Percentiles rank a stretch among this genome's conserved stretches.
phyloP scores from a whole-genome alignment of 768 basidiomycete species.

The Amanita fuliginea region DNA sequence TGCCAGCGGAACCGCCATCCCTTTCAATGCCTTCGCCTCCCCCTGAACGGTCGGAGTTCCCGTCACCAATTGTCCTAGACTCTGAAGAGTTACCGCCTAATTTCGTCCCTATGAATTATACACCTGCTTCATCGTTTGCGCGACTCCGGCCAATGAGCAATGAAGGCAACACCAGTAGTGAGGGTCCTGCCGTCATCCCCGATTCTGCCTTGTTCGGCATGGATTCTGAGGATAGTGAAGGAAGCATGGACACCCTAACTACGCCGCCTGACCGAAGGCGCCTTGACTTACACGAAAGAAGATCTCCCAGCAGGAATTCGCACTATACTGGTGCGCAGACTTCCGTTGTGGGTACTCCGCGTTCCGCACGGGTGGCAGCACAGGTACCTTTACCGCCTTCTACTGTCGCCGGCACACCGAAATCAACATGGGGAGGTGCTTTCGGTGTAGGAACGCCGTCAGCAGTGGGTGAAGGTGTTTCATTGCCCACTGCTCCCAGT shows the following conservation, averaged over 20 bases:
- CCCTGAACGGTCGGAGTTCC: not conserved
- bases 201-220: constrained; percentile 5
- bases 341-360: constrained; percentile 3
- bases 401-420: constrained; percentile 1
- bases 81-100: constrained; percentile 1
- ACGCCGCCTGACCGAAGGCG: constrained; percentile 15
- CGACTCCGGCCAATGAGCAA: not conserved
- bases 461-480: not conserved
- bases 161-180: constrained; percentile 1
- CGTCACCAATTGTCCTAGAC: constrained; percentile 1
- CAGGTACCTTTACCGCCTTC: constrained; percentile 5
- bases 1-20: constrained; percentile 5
- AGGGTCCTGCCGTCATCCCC: constrained; percentile 5
- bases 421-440: constrained; percentile 1
- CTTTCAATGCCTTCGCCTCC: constrained; percentile 1
- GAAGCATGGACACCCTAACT: constrained; percentile 18
- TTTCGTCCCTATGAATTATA: constrained; percentile 2
- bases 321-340: not conserved
- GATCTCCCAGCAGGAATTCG: not conserved
- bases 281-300: not conserved
- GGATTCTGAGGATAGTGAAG: constrained; percentile 6
- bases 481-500: not conserved
- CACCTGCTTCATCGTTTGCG: not conserved
- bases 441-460: not conserved
- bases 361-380: constrained; percentile 6